Percentiles rank a stretch among this genome's conserved stretches.
These are phyloP conservation scores for Mariannaea sp. DNA, from an alignment of 2,329 filamentous ascomycete species.

Conservation along the genomic window DNA sequence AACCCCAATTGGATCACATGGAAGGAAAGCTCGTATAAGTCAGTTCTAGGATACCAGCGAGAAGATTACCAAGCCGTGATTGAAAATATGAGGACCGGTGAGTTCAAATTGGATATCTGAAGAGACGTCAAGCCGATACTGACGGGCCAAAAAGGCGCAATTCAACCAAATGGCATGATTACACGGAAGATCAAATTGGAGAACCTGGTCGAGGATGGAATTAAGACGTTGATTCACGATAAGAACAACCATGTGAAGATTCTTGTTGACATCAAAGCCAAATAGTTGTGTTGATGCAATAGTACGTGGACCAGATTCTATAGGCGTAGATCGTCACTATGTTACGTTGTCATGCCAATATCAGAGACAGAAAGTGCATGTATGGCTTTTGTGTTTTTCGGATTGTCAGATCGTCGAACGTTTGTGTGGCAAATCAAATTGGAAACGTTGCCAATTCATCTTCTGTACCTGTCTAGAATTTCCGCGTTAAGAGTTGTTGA, in stretches of 20 bases:
- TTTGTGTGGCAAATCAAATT: too few relatives aligned
- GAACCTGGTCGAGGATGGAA: slow-evolving; percentile 60
- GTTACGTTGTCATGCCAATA: too few relatives aligned
- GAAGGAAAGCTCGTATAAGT: slow-evolving; percentile 36
- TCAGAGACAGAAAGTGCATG: too few relatives aligned
- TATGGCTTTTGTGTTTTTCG: too few relatives aligned
- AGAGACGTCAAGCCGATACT: not conserved
- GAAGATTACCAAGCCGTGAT: slow-evolving; percentile 63
- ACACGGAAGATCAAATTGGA: slow-evolving; percentile 61
- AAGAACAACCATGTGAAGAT: slow-evolving; percentile 69
- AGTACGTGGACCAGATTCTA: not conserved
- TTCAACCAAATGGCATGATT: slow-evolving; percentile 63
- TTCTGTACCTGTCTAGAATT: too few relatives aligned
- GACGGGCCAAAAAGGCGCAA: slow-evolving; percentile 43
- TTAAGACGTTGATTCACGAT: slow-evolving; percentile 60
- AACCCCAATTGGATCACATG: slow-evolving; percentile 38
- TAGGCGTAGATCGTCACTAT: too few relatives aligned
- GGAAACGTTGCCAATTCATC: too few relatives aligned
- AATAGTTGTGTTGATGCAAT: slow-evolving; percentile 9
- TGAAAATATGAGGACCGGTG: slow-evolving; percentile 39
- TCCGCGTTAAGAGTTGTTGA: too few relatives aligned
- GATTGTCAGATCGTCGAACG: too few relatives aligned
- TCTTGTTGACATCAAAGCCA: slow-evolving; percentile 51
- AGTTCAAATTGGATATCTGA: not conserved
- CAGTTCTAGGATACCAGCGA: slow-evolving; percentile 31